Base-by-base conservation (phyloP, 176 grass and related monocot genomes). In the Luzula sylvatica region DNA sequence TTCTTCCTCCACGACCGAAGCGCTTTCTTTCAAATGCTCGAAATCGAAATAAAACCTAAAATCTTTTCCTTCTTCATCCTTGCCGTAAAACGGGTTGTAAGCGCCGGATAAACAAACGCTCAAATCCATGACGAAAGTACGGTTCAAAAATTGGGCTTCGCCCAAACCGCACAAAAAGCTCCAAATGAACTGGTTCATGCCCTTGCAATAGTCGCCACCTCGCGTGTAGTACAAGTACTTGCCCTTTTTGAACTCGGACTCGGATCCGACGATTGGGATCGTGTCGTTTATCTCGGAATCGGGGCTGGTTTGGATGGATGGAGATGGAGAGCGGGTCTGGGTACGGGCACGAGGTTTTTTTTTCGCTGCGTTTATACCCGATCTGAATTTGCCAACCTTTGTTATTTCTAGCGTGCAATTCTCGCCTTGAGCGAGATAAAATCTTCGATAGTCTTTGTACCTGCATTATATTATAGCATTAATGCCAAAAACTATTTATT, bases 181-280 rank as follows among this genome's bases (percentile, higher is more conserved):
- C 83, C 83, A 88, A 1, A 95, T 66, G 64, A 72, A 95, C 49
- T 95, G 90, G 66, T 95, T 88, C 83, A 88, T 95, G 55, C 90
- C 80, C 63, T 95, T 88, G 90, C 83, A 95, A n/a, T 88, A 73
- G 67, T 88, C 90, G 0, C 90, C 83, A 0, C 90, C 84, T 17
- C 90, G 68, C 39, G 79, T 79, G 74, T 95, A 95, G 74, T 95
- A 95, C 15, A 95, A 52, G 41, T 95, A 95, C 46, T 56, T 88
- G 0, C 77, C 67, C 42, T 29, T 79, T 59, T 65, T 81, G 73
- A 95, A 95, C 46, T 82, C 80, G 3, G 90, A 82, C 26, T 89
- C 90, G 6, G 83, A 95, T 52, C 74, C 74, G 3, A 95, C 66
- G 1, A 70, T 56, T 0, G 90, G 90, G 56, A 95, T 88, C 0